phyloP scores from a whole-genome alignment of 2,329 filamentous ascomycete genomes.

The Chaetomiaceae sp. region DNA sequence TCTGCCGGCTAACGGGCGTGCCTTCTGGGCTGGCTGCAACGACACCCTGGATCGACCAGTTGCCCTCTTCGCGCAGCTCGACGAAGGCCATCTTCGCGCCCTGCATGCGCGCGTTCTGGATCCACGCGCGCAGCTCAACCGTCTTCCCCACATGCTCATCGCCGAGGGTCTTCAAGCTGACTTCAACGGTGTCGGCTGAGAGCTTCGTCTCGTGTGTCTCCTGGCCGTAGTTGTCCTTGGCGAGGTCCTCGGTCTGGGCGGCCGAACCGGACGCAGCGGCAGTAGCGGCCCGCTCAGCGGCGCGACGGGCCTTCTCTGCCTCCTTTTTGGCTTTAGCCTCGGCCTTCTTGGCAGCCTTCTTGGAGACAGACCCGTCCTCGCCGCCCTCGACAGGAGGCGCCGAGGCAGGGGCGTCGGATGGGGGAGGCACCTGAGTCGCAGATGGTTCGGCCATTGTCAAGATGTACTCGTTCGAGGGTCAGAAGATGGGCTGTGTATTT shows the following conservation, averaged over 20 bases:
- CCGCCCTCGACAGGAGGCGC: slow-evolving; percentile 18
- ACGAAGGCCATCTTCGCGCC: slow-evolving; percentile 88
- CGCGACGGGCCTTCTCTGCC: slow-evolving; percentile 66
- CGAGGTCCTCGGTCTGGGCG: slow-evolving; percentile 56
- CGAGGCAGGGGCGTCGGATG: slow-evolving; percentile 9
- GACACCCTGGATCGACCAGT: slow-evolving; percentile 78
- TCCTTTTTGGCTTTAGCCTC: slow-evolving; percentile 84
- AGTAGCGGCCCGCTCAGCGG: slow-evolving; percentile 68
- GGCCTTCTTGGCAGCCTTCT: slow-evolving; percentile 80
- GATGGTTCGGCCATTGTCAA: slow-evolving; percentile 17
- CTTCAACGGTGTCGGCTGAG: slow-evolving; percentile 43
- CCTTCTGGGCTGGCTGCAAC: slow-evolving; percentile 60
- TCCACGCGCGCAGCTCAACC: slow-evolving; percentile 70
- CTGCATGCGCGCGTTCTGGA: slow-evolving; percentile 84
- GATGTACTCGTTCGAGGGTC: too few species aligned
- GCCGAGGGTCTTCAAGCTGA: slow-evolving; percentile 57
- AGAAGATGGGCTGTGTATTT: neutral
- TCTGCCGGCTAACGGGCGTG: slow-evolving; percentile 65
- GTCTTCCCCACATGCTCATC: slow-evolving; percentile 62
- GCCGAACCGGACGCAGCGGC: slow-evolving; percentile 60
- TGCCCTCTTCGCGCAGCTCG: slow-evolving; percentile 69
- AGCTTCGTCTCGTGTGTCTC: slow-evolving; percentile 50
- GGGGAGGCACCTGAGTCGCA: slow-evolving; percentile 14
- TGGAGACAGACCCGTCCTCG: slow-evolving; percentile 51
- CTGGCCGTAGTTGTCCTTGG: slow-evolving; percentile 75